Percentiles rank a stretch among this genome's conserved stretches.
phyloP scores from a whole-genome alignment of 306 rosid species.

The Lupinus albus region DNA sequence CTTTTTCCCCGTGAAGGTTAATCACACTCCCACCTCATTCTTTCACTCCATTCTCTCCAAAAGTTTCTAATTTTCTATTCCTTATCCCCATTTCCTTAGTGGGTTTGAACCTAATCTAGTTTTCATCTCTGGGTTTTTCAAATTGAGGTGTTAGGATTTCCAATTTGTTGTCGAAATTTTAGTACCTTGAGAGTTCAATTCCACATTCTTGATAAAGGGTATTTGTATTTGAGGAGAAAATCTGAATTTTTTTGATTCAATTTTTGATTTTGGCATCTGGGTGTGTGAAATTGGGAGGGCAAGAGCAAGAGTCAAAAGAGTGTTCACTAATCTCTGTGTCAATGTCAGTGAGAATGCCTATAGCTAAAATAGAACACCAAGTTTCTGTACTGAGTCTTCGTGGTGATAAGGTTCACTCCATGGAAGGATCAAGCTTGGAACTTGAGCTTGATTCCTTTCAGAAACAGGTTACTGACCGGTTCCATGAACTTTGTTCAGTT shows the following conservation, averaged over 20 bases:
- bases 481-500: slow-evolving; percentile 51
- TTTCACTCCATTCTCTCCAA: neutral
- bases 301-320: neutral
- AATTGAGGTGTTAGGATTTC: neutral
- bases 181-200: no score
- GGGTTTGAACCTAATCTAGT: neutral
- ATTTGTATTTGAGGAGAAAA: slow-evolving; percentile 10
- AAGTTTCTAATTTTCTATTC: slow-evolving; percentile 19
- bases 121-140: neutral
- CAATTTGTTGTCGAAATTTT: neutral
- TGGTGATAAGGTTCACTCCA: slow-evolving; percentile 56
- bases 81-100: neutral
- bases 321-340: slow-evolving; percentile 6
- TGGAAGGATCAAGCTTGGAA: slow-evolving; percentile 55
- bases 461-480: slow-evolving; percentile 53
- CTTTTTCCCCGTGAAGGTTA: slow-evolving; percentile 40
- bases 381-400: slow-evolving; percentile 57
- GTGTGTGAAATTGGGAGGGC: neutral
- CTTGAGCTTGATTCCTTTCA: slow-evolving; percentile 73
- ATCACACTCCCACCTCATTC: neutral
- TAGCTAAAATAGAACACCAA: slow-evolving; percentile 55
- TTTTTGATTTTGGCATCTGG: slow-evolving; percentile 30
- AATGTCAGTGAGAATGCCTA: slow-evolving; percentile 59
- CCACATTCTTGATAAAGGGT: neutral
- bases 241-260: neutral